Evolutionary conservation across 2,329 filamentous ascomycete species (phyloP).

Genomic region (Fusarium incarnatum): DNA sequence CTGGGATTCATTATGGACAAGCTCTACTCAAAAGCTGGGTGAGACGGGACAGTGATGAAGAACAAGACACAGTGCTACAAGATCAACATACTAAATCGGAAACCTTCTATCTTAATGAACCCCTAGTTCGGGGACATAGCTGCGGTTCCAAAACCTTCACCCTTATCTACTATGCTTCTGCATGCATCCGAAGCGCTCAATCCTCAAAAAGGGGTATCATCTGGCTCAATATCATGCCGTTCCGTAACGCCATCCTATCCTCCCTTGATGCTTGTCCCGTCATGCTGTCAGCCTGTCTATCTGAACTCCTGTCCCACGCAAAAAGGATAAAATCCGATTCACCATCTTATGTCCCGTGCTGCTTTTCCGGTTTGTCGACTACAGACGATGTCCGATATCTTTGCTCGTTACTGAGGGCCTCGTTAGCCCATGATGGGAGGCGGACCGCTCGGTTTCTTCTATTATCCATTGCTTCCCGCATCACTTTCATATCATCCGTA

Average conservation of each 20-base stretch:
- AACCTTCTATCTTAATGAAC: neutral
- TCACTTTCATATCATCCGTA: slow-evolving; percentile 49
- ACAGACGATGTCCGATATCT: slow-evolving; percentile 26
- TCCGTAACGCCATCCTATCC: slow-evolving; percentile 32
- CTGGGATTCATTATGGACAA: neutral
- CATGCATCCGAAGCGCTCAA: slow-evolving; percentile 1
- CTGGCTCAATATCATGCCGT: slow-evolving; percentile 29
- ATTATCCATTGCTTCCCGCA: slow-evolving; percentile 50
- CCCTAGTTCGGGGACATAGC: neutral
- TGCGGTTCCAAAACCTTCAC: neutral
- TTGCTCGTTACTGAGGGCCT: slow-evolving; percentile 42
- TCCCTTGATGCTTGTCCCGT: neutral
- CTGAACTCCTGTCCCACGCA: slow-evolving; percentile 12
- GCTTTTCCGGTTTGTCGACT: slow-evolving; percentile 13
- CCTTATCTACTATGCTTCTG: neutral
- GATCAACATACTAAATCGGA: neutral
- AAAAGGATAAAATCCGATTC: neutral
- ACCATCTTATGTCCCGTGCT: neutral
- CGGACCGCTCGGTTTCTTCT: slow-evolving; percentile 42
- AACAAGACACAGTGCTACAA: neutral
- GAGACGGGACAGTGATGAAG: neutral
- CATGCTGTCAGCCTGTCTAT: neutral
- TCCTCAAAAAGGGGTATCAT: slow-evolving; percentile 40
- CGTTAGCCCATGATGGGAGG: slow-evolving; percentile 51
- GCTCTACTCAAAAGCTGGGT: neutral